These are phyloP conservation scores for Nemania sp. DNA, from an alignment of 2,329 filamentous ascomycete species.

Conservation along the genomic window DNA sequence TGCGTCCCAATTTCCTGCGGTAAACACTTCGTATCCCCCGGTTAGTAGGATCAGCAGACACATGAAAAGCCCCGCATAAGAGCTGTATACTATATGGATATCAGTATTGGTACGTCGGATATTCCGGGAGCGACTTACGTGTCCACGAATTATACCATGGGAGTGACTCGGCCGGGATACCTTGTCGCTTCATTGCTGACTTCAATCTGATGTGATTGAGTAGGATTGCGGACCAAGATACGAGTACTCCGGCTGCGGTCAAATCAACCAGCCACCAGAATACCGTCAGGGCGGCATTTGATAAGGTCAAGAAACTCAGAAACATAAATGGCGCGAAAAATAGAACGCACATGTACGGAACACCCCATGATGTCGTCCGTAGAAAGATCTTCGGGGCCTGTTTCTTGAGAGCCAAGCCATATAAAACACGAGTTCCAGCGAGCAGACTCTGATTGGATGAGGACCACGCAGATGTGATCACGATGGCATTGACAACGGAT, in stretches of 20 bases:
- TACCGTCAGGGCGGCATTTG: conserved; percentile 69
- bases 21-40: conserved; percentile 74
- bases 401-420: conserved; percentile 68
- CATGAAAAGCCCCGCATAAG: conserved; percentile 70
- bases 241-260: conserved; percentile 71
- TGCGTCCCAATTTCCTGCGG: conserved; percentile 68
- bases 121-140: conserved; percentile 55
- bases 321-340: conserved; percentile 66
- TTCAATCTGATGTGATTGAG: conserved; percentile 70
- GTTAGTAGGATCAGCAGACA: conserved; percentile 76
- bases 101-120: conserved; percentile 13
- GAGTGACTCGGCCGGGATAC: conserved; percentile 61
- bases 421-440: conserved; percentile 69
- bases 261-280: conserved; percentile 75
- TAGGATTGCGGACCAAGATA: conserved; percentile 72
- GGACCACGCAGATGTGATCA: conserved; percentile 78
- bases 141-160: conserved; percentile 75
- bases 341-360: conserved; percentile 69
- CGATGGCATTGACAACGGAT: conserved; percentile 80
- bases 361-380: conserved; percentile 62
- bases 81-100: conserved; percentile 64
- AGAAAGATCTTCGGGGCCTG: conserved; percentile 70
- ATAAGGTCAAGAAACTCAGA: conserved; percentile 69
- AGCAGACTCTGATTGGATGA: conserved; percentile 75
- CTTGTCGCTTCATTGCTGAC: conserved; percentile 66